These are phyloP conservation scores for Prunus armeniaca DNA, from an alignment of 306 rosid genomes.

Conservation along the genomic window DNA sequence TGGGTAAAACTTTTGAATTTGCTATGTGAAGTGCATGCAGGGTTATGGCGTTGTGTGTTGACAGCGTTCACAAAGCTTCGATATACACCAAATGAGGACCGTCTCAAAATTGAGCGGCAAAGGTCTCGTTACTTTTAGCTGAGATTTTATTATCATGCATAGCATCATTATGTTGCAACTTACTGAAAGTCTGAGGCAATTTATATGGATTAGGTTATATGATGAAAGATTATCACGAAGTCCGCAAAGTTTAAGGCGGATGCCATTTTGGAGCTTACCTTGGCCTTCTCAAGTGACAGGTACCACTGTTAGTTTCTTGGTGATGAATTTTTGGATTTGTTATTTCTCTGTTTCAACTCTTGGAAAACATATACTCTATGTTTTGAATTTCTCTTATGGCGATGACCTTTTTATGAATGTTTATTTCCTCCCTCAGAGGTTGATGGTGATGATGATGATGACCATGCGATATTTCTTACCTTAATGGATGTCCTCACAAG, in stretches of 20 bases:
- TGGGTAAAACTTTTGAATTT: conserved; percentile 63
- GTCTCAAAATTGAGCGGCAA: conserved; percentile 34
- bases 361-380: background rate
- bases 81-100: conserved; percentile 38
- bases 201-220: conserved; percentile 35
- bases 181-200: background rate
- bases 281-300: conserved; percentile 47
- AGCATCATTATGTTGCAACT: background rate
- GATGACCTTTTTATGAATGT: conserved; percentile 1
- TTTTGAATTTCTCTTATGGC: conserved; percentile 14
- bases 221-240: conserved; percentile 30
- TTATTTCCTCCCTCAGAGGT: conserved; percentile 35
- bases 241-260: conserved; percentile 16
- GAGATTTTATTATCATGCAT: background rate
- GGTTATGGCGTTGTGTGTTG: conserved; percentile 59
- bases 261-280: conserved; percentile 43
- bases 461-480: conserved; percentile 17
- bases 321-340: background rate
- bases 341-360: conserved; percentile 2
- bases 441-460: conserved; percentile 23
- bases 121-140: conserved; percentile 48
- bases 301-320: conserved; percentile 18
- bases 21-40: conserved; percentile 39
- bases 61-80: conserved; percentile 45
- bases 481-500: conserved; percentile 58